phyloP scores from a whole-genome alignment of 2,329 filamentous ascomycete species.

The Chrysoporthe deuterocubensis region DNA sequence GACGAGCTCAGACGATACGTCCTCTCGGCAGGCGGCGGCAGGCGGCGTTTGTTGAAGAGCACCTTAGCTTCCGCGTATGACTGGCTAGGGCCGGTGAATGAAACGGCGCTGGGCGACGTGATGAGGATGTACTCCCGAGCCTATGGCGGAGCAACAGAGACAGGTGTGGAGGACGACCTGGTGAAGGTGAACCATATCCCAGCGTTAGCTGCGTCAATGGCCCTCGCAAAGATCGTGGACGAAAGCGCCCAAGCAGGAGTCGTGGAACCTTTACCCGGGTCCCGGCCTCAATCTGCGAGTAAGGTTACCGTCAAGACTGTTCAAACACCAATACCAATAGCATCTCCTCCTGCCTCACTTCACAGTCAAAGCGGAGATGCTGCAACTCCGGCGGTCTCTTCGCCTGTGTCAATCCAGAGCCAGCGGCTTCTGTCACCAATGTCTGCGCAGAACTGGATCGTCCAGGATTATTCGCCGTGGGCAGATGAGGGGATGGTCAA shows the following conservation, averaged over 20 bases:
- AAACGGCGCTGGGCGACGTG: constrained; percentile 56
- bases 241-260: background rate
- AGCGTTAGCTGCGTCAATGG: constrained; percentile 7
- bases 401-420: background rate
- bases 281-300: constrained; percentile 7
- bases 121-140: constrained; percentile 59
- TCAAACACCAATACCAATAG: too few relatives aligned
- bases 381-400: background rate
- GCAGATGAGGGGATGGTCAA: background rate
- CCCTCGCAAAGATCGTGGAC: background rate
- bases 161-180: constrained; percentile 50
- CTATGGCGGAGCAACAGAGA: constrained; percentile 57
- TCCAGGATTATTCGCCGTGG: background rate
- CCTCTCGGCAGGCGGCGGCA: constrained; percentile 50
- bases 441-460: background rate
- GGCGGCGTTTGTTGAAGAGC: constrained; percentile 52
- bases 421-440: constrained; percentile 9
- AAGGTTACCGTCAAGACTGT: background rate
- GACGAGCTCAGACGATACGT: constrained; percentile 66
- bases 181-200: background rate
- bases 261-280: background rate
- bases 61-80: constrained; percentile 60
- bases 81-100: constrained; percentile 56
- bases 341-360: background rate
- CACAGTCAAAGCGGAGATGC: constrained; percentile 1